Evolutionary conservation across 1,139 yeast genomes (phyloP).

Genomic region (Nakaseomyces sp.): DNA sequence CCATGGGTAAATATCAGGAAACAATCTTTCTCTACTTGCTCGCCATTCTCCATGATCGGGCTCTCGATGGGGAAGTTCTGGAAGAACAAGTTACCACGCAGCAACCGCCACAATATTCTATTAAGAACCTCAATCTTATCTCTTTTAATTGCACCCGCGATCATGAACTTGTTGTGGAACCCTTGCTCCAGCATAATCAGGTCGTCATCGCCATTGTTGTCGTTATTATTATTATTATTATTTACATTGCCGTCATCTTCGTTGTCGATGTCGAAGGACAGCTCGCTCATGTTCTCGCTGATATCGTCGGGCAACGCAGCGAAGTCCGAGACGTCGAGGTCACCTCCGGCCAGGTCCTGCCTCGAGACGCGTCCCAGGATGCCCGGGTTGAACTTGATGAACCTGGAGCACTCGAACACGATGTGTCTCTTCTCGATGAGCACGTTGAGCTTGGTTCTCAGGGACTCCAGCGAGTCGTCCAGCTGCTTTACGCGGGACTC

Average conservation of each 20-base stretch:
- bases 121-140: constrained; percentile 52
- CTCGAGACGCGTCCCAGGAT: constrained; percentile 22
- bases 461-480: constrained; percentile 37
- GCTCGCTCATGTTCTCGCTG: constrained; percentile 23
- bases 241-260: constrained; percentile 13
- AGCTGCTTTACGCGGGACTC: constrained; percentile 39
- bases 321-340: constrained; percentile 22
- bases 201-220: no score
- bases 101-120: constrained; percentile 62
- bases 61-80: constrained; percentile 53
- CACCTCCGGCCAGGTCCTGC: constrained; percentile 12
- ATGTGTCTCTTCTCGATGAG: constrained; percentile 46
- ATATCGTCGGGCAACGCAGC: constrained; percentile 17
- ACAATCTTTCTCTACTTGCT: constrained; percentile 45
- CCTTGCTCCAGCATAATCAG: constrained; percentile 27
- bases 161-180: constrained; percentile 31
- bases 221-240: constrained; percentile 13
- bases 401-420: constrained; percentile 38
- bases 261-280: constrained; percentile 18
- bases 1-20: constrained; percentile 70
- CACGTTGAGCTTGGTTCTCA: constrained; percentile 32
- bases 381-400: constrained; percentile 31
- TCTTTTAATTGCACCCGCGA: constrained; percentile 60
- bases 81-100: constrained; percentile 64
- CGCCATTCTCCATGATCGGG: constrained; percentile 34